Conservation (phyloP, 2,329 filamentous ascomycete genomes). For the Cladosporium sp. region DNA sequence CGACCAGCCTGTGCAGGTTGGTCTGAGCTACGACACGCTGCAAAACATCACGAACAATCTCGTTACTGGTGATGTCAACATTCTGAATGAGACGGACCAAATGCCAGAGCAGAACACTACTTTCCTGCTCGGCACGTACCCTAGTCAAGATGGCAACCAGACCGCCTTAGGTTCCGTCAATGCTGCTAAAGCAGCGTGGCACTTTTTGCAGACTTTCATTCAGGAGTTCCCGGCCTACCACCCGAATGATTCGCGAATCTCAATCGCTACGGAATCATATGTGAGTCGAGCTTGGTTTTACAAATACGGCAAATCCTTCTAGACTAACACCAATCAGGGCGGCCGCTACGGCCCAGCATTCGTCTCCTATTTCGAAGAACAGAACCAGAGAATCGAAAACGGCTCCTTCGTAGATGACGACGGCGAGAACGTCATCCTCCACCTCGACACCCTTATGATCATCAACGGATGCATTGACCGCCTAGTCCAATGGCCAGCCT, state of each 20-base stretch:
- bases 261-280: conserved; percentile 48
- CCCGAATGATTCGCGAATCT: conserved; percentile 54
- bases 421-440: conserved; percentile 27
- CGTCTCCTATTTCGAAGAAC: conserved; percentile 51
- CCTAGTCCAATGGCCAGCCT: conserved; percentile 44
- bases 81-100: conserved; percentile 16
- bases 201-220: conserved; percentile 59
- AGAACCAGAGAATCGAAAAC: conserved; percentile 51
- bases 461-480: conserved; percentile 53
- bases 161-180: conserved; percentile 50
- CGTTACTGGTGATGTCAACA: conserved; percentile 17
- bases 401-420: background rate
- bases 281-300: conserved; percentile 22
- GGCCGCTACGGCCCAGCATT: conserved; percentile 57
- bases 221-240: conserved; percentile 60
- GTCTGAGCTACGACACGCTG: conserved; percentile 48
- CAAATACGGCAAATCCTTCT: background rate
- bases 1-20: conserved; percentile 58
- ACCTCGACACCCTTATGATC: conserved; percentile 48
- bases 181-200: conserved; percentile 53
- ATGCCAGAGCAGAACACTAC: conserved; percentile 49
- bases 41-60: conserved; percentile 36
- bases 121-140: conserved; percentile 50
- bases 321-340: background rate
- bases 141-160: conserved; percentile 39